Evolutionary conservation across 495 filamentous ascomycete genomes (phyloP).

Genomic region (Chaetomium fimeti): DNA sequence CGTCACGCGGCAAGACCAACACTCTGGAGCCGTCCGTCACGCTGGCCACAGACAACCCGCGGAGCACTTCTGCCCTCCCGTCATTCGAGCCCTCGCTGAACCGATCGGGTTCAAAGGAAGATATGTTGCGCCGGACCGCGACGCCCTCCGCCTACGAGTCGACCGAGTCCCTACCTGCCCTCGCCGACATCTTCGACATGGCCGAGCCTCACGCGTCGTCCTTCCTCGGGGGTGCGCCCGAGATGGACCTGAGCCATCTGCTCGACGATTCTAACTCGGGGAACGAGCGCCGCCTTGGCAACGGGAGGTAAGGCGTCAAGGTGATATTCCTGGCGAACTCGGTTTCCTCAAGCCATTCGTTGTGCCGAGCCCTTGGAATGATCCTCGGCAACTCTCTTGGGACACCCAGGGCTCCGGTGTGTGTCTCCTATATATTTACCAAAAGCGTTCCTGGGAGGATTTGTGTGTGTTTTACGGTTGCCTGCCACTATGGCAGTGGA

Average conservation of each 20-base stretch:
- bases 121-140: constrained; percentile 39
- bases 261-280: constrained; percentile 41
- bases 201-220: constrained; percentile 28
- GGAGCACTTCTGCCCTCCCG: constrained; percentile 31
- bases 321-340: constrained; percentile 1
- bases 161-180: constrained; percentile 34
- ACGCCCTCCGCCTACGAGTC: constrained; percentile 32
- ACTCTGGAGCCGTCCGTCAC: constrained; percentile 45
- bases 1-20: constrained; percentile 23
- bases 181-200: constrained; percentile 30
- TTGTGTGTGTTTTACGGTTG: background rate
- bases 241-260: constrained; percentile 52
- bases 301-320: background rate
- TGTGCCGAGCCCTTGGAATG: background rate
- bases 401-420: too few species aligned
- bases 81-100: constrained; percentile 41
- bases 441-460: background rate
- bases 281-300: constrained; percentile 11
- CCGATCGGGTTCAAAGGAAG: constrained; percentile 43
- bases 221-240: constrained; percentile 30
- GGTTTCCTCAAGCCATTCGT: background rate
- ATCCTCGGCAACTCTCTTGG: too few species aligned
- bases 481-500: background rate
- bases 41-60: constrained; percentile 37
- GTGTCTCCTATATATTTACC: background rate